Base-by-base conservation (phyloP, 1,139 yeast genomes). In the Debaryomyces coudertii region DNA sequence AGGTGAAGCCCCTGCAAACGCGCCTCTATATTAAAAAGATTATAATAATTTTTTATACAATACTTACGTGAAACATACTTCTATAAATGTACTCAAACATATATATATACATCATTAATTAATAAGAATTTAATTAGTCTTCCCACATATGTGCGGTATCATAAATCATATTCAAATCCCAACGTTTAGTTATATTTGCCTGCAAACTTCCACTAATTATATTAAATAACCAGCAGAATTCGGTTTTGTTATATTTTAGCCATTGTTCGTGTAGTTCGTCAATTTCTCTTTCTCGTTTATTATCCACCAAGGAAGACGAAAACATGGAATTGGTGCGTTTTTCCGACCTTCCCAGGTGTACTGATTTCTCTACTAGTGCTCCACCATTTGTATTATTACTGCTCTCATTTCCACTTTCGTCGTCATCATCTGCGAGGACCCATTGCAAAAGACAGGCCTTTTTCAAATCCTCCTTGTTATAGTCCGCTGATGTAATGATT, bases 401-500 rank as follows among this genome's bases (percentile, higher is more conserved):
- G 11, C 45, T 42, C 2, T 51, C 53, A 18, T 20, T 33, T 11
- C 49, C 50, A 20, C 47, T 36, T n/a, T 25, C 31, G 11, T 23
- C 36, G 20, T 36, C 47, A 14, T 36, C 47, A 3, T 59, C 65
- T 23, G 50, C 55, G 47, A 61, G 53, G 9, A 63, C 49, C 63
- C 69, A 62, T 43, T 65, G 62, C 31, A 64, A 40, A 46, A 69
- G 55, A 53, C 71, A 60, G 22, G 71, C 67, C 53, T 61, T 56
- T 30, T 57, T 54, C 50, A 85, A 66, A 12, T 74, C 73, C 2
- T 63, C 66, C 27, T 61, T 59, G 56, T 83, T 82, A 63, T 74
- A 89, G 45, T 79, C 78, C 1, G 88, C 95, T 2, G 85, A 80
- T 25, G 83, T 66, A 42, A 92, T 90, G 72, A 83, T 79, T 15